These are phyloP conservation scores for Boletus rubroflammeus DNA, from an alignment of 768 basidiomycete genomes.

Conservation along the genomic window DNA sequence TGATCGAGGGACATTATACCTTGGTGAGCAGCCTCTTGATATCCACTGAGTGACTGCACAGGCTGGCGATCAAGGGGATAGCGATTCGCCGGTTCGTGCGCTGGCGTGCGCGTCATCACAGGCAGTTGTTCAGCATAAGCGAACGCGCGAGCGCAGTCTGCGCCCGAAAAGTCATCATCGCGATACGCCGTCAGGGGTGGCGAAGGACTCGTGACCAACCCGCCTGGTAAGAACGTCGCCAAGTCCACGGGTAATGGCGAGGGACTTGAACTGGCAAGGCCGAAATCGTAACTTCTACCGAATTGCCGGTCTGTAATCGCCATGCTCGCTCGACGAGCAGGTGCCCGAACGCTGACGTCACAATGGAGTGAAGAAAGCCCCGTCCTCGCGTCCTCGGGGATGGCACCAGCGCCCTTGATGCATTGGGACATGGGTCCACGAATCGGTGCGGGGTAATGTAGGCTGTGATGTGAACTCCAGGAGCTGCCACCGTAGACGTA, in stretches of 20 bases:
- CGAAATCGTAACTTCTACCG: conserved; percentile 6
- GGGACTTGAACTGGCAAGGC: conserved; percentile 1
- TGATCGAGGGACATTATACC: conserved; percentile 24
- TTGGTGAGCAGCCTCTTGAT: conserved; percentile 15
- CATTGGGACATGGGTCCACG: conserved; percentile 19
- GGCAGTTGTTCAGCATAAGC: conserved; percentile 12
- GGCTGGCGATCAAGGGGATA: conserved; percentile 15
- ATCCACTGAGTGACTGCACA: conserved; percentile 18
- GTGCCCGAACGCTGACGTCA: conserved; percentile 22
- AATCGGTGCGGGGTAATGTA: conserved; percentile 26
- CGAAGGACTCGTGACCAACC: conserved; percentile 19
- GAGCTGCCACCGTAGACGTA: conserved; percentile 27
- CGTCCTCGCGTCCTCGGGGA: conserved; percentile 27
- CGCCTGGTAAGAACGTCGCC: conserved; percentile 10
- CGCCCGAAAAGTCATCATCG: conserved; percentile 19
- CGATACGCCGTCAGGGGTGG: conserved; percentile 23
- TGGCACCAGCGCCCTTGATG: conserved; percentile 8
- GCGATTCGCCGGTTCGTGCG: conserved; percentile 10
- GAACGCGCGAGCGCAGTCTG: conserved; percentile 15
- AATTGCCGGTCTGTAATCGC: conserved; percentile 9
- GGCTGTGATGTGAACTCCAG: conserved; percentile 21
- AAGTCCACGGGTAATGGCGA: conserved; percentile 14
- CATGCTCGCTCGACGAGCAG: conserved; percentile 16
- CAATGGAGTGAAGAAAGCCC: conserved; percentile 10
- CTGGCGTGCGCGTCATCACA: conserved; percentile 13